Conservation (phyloP, 768 basidiomycete genomes). For the Leccinum obscurum region DNA sequence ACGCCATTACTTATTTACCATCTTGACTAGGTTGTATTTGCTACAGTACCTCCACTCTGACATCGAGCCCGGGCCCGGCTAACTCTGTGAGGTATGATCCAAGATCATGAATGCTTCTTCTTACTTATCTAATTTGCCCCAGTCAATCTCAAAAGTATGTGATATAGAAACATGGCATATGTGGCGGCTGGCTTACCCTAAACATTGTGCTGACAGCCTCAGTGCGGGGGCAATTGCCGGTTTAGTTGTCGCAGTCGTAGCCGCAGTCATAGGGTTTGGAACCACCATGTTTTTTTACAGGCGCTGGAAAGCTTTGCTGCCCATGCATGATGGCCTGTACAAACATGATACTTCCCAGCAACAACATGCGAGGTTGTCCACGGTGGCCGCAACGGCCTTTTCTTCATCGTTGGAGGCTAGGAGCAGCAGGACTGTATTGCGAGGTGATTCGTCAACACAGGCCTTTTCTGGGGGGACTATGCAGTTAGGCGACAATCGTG, state of each 20-base stretch:
- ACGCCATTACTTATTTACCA: neutral
- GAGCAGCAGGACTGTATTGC: slow-evolving; percentile 10
- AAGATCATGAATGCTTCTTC: too few species aligned
- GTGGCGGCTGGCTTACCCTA: neutral
- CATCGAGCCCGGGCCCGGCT: neutral
- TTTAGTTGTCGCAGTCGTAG: slow-evolving; percentile 16
- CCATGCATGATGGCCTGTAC: slow-evolving; percentile 15
- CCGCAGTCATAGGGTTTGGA: slow-evolving; percentile 14
- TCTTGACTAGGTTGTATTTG: slow-evolving; percentile 1
- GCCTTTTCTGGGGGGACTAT: slow-evolving; percentile 4
- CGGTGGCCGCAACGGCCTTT: slow-evolving; percentile 10
- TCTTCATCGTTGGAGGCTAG: slow-evolving; percentile 26
- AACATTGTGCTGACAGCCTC: slow-evolving; percentile 10
- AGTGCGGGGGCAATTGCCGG: slow-evolving; percentile 26
- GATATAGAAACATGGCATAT: neutral
- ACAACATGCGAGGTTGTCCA: neutral
- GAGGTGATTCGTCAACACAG: slow-evolving; percentile 2
- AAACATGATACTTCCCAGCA: slow-evolving; percentile 13
- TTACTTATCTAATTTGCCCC: too few species aligned
- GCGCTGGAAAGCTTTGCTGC: slow-evolving; percentile 28
- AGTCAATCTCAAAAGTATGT: too few species aligned
- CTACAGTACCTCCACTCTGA: neutral
- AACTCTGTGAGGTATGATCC: slow-evolving; percentile 5
- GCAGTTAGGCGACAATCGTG: slow-evolving; percentile 5
- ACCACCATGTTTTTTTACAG: slow-evolving; percentile 29